phyloP scores from a whole-genome alignment of 202 grass and related monocot species.

The Zizania palustris region DNA sequence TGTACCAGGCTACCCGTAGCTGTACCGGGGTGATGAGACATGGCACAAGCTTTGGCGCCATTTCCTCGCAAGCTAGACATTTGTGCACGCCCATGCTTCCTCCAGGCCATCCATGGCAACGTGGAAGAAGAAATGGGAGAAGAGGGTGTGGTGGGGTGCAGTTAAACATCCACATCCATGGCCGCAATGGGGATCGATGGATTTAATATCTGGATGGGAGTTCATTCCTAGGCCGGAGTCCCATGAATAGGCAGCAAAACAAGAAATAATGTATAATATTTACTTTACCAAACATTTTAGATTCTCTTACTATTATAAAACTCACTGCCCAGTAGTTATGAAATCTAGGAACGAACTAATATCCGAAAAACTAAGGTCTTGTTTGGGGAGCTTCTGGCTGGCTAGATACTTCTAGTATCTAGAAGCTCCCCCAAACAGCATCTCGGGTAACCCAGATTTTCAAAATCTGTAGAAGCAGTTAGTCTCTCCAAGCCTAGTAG shows the following conservation, averaged over 20 bases:
- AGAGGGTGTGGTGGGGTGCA: background rate
- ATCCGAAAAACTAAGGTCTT: no score
- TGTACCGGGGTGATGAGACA: no score
- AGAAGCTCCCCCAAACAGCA: no score
- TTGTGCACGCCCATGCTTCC: background rate
- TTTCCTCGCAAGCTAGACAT: background rate
- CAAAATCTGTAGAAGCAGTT: no score
- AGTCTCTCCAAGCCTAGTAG: no score
- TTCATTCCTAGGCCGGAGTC: background rate
- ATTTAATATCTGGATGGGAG: background rate
- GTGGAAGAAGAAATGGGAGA: background rate
- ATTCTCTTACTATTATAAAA: no score
- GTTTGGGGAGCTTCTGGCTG: no score
- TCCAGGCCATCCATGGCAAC: background rate
- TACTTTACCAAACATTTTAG: no score
- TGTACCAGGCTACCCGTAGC: background rate
- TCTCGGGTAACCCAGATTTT: no score
- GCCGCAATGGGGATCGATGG: background rate
- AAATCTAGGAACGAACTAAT: no score
- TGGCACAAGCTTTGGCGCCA: constrained; percentile 4
- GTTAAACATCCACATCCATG: constrained; percentile 40
- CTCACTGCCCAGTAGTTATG: no score
- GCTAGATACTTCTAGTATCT: no score
- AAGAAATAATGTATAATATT: background rate
- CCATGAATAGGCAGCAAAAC: background rate